Conservation (phyloP, 768 basidiomycete genomes). For the Kwoniella sp. region DNA sequence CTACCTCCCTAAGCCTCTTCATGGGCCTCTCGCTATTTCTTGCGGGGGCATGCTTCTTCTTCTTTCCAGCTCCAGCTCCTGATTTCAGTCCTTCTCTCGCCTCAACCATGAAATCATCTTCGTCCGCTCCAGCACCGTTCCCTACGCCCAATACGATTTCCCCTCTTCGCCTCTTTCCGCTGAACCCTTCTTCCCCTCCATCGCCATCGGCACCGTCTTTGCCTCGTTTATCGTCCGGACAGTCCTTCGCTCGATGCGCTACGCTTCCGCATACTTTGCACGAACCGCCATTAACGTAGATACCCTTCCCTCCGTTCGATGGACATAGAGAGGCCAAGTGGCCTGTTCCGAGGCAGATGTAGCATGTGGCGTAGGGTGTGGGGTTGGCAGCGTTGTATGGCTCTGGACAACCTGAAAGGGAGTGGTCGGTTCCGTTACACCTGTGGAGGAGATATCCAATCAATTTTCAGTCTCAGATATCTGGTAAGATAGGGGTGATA, state of each 20-base stretch:
- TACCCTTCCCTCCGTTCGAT: slow-evolving; percentile 72
- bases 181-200: slow-evolving; percentile 5
- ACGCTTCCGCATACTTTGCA: slow-evolving; percentile 88
- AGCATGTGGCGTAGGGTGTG: slow-evolving; percentile 86
- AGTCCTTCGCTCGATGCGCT: slow-evolving; percentile 82
- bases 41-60: slow-evolving; percentile 29
- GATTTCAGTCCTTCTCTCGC: slow-evolving; percentile 61
- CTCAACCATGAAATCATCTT: slow-evolving; percentile 88
- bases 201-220: too few relatives aligned
- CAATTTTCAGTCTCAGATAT: too few relatives aligned
- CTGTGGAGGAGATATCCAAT: slow-evolving; percentile 57
- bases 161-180: slow-evolving; percentile 27
- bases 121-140: slow-evolving; percentile 75
- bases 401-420: slow-evolving; percentile 74
- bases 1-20: slow-evolving; percentile 11
- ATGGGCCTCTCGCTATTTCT: slow-evolving; percentile 26
- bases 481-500: too few relatives aligned
- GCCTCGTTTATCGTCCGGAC: slow-evolving; percentile 57
- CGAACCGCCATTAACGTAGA: slow-evolving; percentile 86
- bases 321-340: slow-evolving; percentile 85
- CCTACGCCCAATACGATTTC: slow-evolving; percentile 57
- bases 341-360: slow-evolving; percentile 79
- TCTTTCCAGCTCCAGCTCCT: slow-evolving; percentile 7
- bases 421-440: slow-evolving; percentile 79
- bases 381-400: slow-evolving; percentile 66